Conservation (phyloP, 2,329 filamentous ascomycete genomes). For the Aspergillus texensis region DNA sequence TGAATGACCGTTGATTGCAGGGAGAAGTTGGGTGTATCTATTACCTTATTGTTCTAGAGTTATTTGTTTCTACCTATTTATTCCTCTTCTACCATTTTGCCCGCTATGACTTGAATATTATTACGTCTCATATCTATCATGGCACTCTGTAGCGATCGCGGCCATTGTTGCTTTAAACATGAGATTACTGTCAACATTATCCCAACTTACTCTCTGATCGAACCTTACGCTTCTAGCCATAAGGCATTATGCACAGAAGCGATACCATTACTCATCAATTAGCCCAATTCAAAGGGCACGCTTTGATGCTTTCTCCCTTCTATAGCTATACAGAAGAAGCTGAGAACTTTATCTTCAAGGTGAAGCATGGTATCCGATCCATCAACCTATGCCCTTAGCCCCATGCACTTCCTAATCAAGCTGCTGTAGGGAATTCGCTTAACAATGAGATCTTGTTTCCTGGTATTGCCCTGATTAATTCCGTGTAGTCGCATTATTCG, state of each 20-base stretch:
- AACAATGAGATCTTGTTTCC: too few relatives aligned
- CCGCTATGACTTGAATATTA: neutral
- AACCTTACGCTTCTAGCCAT: neutral
- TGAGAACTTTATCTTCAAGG: too few relatives aligned
- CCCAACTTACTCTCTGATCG: neutral
- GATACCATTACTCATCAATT: neutral
- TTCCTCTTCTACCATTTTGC: constrained; percentile 15
- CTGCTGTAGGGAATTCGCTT: too few relatives aligned
- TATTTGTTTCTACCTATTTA: constrained; percentile 8
- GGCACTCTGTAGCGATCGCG: neutral
- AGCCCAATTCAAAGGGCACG: neutral
- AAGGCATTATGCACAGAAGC: neutral
- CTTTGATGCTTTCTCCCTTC: neutral
- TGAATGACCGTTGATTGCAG: neutral
- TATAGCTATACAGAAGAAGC: too few relatives aligned
- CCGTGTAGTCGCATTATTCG: too few relatives aligned
- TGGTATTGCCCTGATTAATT: too few relatives aligned
- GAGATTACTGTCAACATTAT: neutral
- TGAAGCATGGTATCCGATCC: too few relatives aligned
- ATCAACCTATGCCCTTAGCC: too few relatives aligned
- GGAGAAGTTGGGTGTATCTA: neutral
- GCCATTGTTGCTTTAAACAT: neutral
- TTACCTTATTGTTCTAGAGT: neutral
- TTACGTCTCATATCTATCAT: neutral
- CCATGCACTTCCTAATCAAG: too few relatives aligned